phyloP scores from a whole-genome alignment of 2,329 filamentous ascomycete species.

The Calonectria henricotiae region DNA sequence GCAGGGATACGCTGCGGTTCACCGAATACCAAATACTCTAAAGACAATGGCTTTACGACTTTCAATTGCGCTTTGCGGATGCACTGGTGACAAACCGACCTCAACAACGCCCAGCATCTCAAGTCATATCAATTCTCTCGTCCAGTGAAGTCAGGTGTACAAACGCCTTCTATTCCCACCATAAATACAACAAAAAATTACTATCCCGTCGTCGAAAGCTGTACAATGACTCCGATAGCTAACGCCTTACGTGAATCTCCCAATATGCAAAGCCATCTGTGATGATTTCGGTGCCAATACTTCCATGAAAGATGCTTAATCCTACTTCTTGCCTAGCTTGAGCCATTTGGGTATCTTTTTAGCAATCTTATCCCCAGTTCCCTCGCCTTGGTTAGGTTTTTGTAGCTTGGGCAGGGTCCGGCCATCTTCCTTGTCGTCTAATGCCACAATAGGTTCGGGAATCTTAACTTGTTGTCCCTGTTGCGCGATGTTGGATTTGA shows the following conservation, averaged over 20 bases:
- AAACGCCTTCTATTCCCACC: conserved; percentile 29
- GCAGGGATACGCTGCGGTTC: conserved; percentile 56
- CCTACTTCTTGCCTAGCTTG: conserved; percentile 79
- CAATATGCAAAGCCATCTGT: conserved; percentile 29
- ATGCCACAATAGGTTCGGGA: conserved; percentile 67
- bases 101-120: neutral
- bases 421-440: conserved; percentile 59
- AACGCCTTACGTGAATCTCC: conserved; percentile 42
- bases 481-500: conserved; percentile 73
- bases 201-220: conserved; percentile 14
- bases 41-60: conserved; percentile 52
- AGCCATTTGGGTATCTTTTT: conserved; percentile 86
- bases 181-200: conserved; percentile 13
- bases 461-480: conserved; percentile 79
- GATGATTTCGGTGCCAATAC: neutral
- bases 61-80: conserved; percentile 35
- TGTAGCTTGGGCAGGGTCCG: conserved; percentile 45
- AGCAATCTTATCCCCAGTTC: conserved; percentile 71
- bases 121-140: neutral
- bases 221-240: neutral
- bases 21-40: conserved; percentile 58
- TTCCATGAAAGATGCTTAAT: neutral
- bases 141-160: conserved; percentile 18
- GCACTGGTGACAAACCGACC: conserved; percentile 10
- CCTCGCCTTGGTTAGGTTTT: conserved; percentile 58